phyloP scores from a whole-genome alignment of 495 filamentous ascomycete genomes.

The Parmelia sp. region DNA sequence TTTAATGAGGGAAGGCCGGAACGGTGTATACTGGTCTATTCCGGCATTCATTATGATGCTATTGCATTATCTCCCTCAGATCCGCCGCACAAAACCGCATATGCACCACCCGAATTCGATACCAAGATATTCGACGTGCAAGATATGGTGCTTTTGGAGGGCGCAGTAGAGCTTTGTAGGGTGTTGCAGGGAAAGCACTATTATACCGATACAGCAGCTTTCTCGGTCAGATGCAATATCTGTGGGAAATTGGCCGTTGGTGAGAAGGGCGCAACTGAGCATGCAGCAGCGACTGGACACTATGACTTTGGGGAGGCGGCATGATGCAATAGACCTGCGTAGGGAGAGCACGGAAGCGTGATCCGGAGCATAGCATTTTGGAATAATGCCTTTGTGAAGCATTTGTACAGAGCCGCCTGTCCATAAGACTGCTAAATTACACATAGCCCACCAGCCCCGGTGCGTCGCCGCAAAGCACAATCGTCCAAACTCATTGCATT shows the following conservation, averaged over 20 bases:
- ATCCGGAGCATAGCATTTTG: neutral
- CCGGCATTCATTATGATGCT: slow-evolving; percentile 90
- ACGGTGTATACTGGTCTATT: slow-evolving; percentile 82
- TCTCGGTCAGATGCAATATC: slow-evolving; percentile 72
- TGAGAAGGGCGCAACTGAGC: slow-evolving; percentile 60
- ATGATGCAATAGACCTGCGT: slow-evolving; percentile 24
- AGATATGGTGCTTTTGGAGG: slow-evolving; percentile 62
- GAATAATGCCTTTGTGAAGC: neutral
- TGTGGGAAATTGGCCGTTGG: slow-evolving; percentile 70
- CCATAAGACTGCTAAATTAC: slow-evolving; percentile 9
- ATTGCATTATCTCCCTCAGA: slow-evolving; percentile 66
- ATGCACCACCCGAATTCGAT: slow-evolving; percentile 64
- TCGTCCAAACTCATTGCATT: neutral
- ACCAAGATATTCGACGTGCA: slow-evolving; percentile 66
- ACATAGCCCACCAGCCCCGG: slow-evolving; percentile 17
- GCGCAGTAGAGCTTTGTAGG: slow-evolving; percentile 64
- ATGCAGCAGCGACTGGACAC: slow-evolving; percentile 63
- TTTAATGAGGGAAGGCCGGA: slow-evolving; percentile 72
- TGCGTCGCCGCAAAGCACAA: slow-evolving; percentile 5
- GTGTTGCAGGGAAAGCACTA: slow-evolving; percentile 69
- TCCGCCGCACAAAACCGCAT: slow-evolving; percentile 49
- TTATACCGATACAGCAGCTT: slow-evolving; percentile 81
- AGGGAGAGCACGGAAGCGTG: neutral
- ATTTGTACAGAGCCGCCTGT: slow-evolving; percentile 5
- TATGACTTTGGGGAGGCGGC: slow-evolving; percentile 63